These are phyloP conservation scores for Sideroxylon spinosum DNA, from an alignment of 179 eudicot species.

Conservation along the genomic window DNA sequence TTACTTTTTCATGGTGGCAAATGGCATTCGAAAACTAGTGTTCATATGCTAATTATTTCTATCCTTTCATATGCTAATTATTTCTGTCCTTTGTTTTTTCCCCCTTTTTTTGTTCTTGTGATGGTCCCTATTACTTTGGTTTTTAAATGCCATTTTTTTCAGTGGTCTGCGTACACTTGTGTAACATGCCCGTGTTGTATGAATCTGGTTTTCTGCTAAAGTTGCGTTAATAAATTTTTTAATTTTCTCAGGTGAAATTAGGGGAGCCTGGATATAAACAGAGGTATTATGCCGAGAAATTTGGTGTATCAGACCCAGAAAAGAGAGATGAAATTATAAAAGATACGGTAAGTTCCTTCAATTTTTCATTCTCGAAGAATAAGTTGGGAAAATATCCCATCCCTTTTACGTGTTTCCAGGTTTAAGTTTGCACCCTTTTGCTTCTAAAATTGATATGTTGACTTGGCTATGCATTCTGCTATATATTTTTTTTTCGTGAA, in stretches of 20 bases:
- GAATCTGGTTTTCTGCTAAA: neutral
- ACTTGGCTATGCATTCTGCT: too few relatives aligned
- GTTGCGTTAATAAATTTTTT: neutral
- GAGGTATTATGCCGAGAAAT: constrained; percentile 89
- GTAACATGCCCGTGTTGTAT: neutral
- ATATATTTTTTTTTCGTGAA: too few relatives aligned
- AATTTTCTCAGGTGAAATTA: constrained; percentile 62
- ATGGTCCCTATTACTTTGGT: neutral
- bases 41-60: neutral
- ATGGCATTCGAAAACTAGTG: neutral
- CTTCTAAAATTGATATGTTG: too few relatives aligned
- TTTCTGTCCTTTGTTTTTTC: neutral
- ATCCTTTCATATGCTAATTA: neutral
- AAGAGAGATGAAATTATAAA: constrained; percentile 58
- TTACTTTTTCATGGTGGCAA: neutral
- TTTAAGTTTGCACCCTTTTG: too few relatives aligned
- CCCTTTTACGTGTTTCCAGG: neutral
- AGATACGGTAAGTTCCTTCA: constrained; percentile 51
- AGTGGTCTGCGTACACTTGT: neutral
- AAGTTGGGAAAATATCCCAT: neutral
- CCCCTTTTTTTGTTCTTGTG: too few relatives aligned
- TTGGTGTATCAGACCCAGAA: constrained; percentile 50
- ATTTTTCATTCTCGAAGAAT: constrained; percentile 3
- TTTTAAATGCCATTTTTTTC: neutral
- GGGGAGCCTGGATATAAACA: constrained; percentile 96